phyloP scores from a whole-genome alignment of 208 protist genomes.

The Naegleria lovaniensis region DNA sequence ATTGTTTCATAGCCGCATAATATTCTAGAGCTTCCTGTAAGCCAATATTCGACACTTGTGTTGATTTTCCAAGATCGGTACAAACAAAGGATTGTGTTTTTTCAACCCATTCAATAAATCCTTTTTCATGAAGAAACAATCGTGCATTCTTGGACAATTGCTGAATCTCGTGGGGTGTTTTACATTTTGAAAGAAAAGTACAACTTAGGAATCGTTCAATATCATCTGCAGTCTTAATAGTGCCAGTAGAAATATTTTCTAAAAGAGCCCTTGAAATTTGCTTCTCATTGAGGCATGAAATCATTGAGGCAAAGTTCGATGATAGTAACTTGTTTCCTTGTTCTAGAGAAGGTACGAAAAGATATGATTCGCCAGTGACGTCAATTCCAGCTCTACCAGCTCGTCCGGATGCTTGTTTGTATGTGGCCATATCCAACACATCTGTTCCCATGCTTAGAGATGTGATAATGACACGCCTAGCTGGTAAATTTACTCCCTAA shows the following conservation, averaged over 20 bases:
- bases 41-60: constrained; percentile 22
- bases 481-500: constrained; percentile 40
- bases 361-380: constrained; percentile 67
- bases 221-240: constrained; percentile 50
- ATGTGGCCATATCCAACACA: constrained; percentile 63
- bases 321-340: constrained; percentile 52
- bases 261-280: constrained; percentile 51
- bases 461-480: constrained; percentile 68
- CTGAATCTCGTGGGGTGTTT: not conserved
- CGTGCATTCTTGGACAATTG: not conserved
- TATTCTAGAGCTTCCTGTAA: not conserved
- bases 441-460: constrained; percentile 59
- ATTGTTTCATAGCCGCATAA: not conserved
- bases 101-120: not conserved
- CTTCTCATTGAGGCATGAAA: constrained; percentile 43
- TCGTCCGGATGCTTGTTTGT: constrained; percentile 71
- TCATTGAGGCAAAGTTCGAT: constrained; percentile 47
- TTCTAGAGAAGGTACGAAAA: constrained; percentile 59
- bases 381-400: constrained; percentile 68
- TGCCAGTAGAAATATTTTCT: constrained; percentile 65
- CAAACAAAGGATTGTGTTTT: not conserved
- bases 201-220: constrained; percentile 47
- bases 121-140: not conserved
- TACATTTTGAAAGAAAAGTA: constrained; percentile 37
- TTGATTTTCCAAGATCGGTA: not conserved